A percentile compares a stretch with the other conserved stretches of the same genome.
These are phyloP conservation scores for Mycena latifolia DNA, from an alignment of 768 basidiomycete genomes.

Conservation along the genomic window DNA sequence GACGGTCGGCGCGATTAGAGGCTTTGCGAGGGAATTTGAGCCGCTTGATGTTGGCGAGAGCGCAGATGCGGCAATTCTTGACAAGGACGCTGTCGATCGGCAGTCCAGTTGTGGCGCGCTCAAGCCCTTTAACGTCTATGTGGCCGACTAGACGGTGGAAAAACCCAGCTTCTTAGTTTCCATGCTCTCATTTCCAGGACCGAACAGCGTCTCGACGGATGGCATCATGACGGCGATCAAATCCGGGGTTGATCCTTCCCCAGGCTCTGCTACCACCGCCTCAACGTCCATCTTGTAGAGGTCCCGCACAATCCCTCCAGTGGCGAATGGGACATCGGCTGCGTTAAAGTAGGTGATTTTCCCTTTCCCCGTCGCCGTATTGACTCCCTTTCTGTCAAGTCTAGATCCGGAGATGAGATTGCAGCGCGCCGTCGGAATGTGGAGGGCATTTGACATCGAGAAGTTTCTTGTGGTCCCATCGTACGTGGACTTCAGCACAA, in stretches of 20 bases:
- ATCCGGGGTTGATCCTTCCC: neutral
- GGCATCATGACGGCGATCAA: constrained; percentile 17
- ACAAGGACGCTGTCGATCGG: no score
- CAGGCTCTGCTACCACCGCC: neutral
- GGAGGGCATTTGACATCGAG: constrained; percentile 20
- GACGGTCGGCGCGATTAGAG: no score
- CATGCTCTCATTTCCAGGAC: constrained; percentile 13
- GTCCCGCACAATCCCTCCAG: constrained; percentile 9
- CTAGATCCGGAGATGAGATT: constrained; percentile 32
- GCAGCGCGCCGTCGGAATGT: constrained; percentile 24
- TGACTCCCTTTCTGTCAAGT: constrained; percentile 30
- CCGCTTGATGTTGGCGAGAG: no score
- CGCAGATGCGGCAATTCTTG: no score
- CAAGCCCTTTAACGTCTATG: constrained; percentile 36
- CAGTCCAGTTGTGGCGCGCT: constrained; percentile 28
- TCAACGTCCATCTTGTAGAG: constrained; percentile 29
- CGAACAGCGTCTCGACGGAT: constrained; percentile 9
- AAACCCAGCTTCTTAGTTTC: constrained; percentile 16
- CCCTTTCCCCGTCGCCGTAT: constrained; percentile 15
- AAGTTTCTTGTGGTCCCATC: constrained; percentile 6
- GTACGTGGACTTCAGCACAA: constrained; percentile 9
- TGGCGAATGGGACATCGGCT: constrained; percentile 8
- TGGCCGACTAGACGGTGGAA: constrained; percentile 34
- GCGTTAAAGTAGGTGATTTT: constrained; percentile 23
- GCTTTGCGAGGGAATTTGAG: no score